Evolutionary conservation across 495 filamentous ascomycete genomes (phyloP).

Genomic region (Xylaria bambusicola): DNA sequence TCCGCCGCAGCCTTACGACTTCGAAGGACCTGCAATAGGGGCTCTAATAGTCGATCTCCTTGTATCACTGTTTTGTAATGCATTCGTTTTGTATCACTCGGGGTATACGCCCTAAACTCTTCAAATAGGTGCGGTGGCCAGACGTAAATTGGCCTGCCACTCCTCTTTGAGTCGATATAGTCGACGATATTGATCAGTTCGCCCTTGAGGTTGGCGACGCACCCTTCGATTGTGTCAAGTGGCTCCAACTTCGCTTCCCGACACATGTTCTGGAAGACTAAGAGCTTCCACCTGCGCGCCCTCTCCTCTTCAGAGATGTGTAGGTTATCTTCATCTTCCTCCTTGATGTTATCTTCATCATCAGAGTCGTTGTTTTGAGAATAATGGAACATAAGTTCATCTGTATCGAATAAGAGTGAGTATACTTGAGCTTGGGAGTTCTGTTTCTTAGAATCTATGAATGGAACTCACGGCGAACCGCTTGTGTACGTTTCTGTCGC

Average conservation of each 20-base stretch:
- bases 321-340: conserved; percentile 9
- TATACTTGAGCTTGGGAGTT: background rate
- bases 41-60: conserved; percentile 38
- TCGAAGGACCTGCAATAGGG: conserved; percentile 36
- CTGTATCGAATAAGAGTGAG: background rate
- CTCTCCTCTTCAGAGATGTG: conserved; percentile 8
- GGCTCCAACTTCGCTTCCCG: conserved; percentile 24
- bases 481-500: conserved; percentile 32
- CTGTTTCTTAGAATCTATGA: background rate
- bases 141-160: conserved; percentile 25
- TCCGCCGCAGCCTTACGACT: background rate
- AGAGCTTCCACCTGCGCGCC: conserved; percentile 10
- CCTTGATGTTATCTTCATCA: conserved; percentile 16
- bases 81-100: conserved; percentile 36
- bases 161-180: conserved; percentile 47
- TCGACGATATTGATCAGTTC: conserved; percentile 56
- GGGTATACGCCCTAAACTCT: conserved; percentile 44
- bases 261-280: conserved; percentile 36
- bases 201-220: conserved; percentile 34
- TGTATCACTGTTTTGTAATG: conserved; percentile 35
- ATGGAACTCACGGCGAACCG: conserved; percentile 23
- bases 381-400: conserved; percentile 37
- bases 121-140: conserved; percentile 32
- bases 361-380: conserved; percentile 21
- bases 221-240: conserved; percentile 23